Evolutionary conservation across 2,329 filamentous ascomycete species (phyloP), one percentile per base, ranked within the genome.

Genomic region (Calonectria montana): DNA sequence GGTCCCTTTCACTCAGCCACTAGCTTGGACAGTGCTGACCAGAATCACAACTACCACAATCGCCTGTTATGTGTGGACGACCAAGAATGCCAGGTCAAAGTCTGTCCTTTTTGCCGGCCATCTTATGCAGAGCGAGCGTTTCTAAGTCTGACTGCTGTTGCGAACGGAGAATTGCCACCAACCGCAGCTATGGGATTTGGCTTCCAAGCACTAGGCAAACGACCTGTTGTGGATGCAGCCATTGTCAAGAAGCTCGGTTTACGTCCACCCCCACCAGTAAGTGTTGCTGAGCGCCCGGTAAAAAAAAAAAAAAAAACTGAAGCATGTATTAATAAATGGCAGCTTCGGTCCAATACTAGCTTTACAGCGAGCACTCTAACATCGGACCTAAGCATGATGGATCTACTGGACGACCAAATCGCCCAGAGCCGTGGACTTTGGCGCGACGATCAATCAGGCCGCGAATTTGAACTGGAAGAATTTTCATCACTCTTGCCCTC

Each of bases 131-230:
- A 86, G 16, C 86, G 89, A 31, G 78, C 85, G 1, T 89, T 82
- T 70, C 79, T 91, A 25, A 88, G 87, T 74, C 81, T 91, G 21
- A 80, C 89, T 72, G 87, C 84, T 4, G 81, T 91, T 25, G 78
- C 82, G n/a, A 80, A 87, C 25, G 88, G 84, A 8, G 87, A 90
- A 59, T 81, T 90, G 4, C 85, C 86, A 1, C 83, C 88, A 6
- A 87, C 85, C 5, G 87, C 86, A 5, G 87, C 86, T 8, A 82
- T 84, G 2, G 89, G 88, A 1, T 91, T 86, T 74, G 87, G 89
- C 16, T 91, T 91, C 71, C 84, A 88, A 62, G 75, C 83, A 7
- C 64, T 83, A 39, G 77, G 84, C 29, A 77, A 79, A 8, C 81
- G 88, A n/a, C 89, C 88, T 1, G 70, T 88, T 5, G 78, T 83